Evolutionary conservation across 495 filamentous ascomycete genomes (phyloP), one percentile per base, ranked within the genome.

Genomic region (Parathielavia hyrcaniae): DNA sequence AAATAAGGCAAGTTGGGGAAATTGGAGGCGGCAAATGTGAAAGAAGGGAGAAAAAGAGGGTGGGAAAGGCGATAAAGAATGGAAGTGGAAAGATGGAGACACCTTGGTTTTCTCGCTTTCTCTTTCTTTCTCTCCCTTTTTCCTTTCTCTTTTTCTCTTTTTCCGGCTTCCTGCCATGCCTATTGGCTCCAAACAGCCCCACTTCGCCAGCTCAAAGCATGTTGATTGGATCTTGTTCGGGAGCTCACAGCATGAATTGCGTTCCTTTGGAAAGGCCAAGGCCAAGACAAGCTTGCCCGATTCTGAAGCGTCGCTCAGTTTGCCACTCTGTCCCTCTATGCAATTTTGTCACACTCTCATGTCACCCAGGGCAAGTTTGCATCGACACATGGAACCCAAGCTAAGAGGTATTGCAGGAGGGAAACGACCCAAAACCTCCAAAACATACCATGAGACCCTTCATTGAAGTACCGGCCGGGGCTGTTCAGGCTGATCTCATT

Each of bases 101-200:
- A 45, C 22, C 56, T 53, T n/a, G n/a, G n/a, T n/a, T n/a, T 56
- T 56, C 52, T 59, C 38, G 26, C 48, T 47, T 59, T 26, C 51
- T 55, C 38, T 45, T 40, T 53, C 47, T 53, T 40, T 49, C 30
- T 34, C 44, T 46, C 54, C n/a, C 22, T 46, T 48, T n/a, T 62
- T 59, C 26, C 53, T 55, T 47, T 45, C 35, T 57, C 39, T 45
- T 51, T 47, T 57, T 57, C 34, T 48, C 22, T 46, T 53, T 52
- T 50, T 57, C 34, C 49, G 35, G 26, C 23, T 46, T 35, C 52
- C 52, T 54, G 40, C 9, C 26, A 16, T 11, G 16, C 6, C 30
- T 8, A 54, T 54, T 54, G 50, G 50, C 23, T 32, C 1, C 1
- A 19, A 12, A 2, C 23, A 22, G 30, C 50, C 38, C 50, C 50